Evolutionary conservation across 768 basidiomycete species (phyloP).

Genomic region (Agrocybe pediades): DNA sequence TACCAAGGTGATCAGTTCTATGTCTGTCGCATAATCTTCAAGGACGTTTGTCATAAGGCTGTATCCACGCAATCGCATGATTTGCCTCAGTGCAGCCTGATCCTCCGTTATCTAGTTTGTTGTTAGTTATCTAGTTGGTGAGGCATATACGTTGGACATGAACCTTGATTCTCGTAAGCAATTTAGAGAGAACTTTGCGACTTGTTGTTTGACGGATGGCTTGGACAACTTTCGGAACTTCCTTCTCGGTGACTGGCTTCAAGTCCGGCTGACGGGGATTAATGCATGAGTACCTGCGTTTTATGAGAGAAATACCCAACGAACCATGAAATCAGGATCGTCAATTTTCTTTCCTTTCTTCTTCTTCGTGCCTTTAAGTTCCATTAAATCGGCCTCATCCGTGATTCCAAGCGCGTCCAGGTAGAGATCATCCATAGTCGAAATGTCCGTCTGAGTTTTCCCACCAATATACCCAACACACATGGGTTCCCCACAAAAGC

Average conservation of each 20-base stretch:
- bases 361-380: slow-evolving; percentile 91
- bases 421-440: slow-evolving; percentile 91
- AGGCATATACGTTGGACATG: not conserved
- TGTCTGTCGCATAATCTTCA: slow-evolving; percentile 71
- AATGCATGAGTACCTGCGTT: slow-evolving; percentile 2
- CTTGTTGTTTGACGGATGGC: slow-evolving; percentile 89
- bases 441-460: slow-evolving; percentile 97
- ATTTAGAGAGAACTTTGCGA: slow-evolving; percentile 76
- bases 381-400: slow-evolving; percentile 83
- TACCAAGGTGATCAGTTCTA: slow-evolving; percentile 72
- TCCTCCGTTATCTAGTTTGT: slow-evolving; percentile 81
- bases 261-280: slow-evolving; percentile 63
- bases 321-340: slow-evolving; percentile 85
- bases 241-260: slow-evolving; percentile 72
- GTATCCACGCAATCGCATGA: slow-evolving; percentile 93
- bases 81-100: slow-evolving; percentile 70
- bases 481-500: slow-evolving; percentile 94
- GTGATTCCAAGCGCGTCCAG: slow-evolving; percentile 94
- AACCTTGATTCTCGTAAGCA: slow-evolving; percentile 87
- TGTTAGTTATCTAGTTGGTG: not conserved
- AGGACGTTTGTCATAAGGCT: slow-evolving; percentile 89
- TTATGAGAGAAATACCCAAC: slow-evolving; percentile 15
- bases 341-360: slow-evolving; percentile 93
- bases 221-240: slow-evolving; percentile 90
- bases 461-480: slow-evolving; percentile 97